Evolutionary conservation across 1,284 basidiomycete genomes (phyloP).

Genomic region (Leucoagaricus sp.): DNA sequence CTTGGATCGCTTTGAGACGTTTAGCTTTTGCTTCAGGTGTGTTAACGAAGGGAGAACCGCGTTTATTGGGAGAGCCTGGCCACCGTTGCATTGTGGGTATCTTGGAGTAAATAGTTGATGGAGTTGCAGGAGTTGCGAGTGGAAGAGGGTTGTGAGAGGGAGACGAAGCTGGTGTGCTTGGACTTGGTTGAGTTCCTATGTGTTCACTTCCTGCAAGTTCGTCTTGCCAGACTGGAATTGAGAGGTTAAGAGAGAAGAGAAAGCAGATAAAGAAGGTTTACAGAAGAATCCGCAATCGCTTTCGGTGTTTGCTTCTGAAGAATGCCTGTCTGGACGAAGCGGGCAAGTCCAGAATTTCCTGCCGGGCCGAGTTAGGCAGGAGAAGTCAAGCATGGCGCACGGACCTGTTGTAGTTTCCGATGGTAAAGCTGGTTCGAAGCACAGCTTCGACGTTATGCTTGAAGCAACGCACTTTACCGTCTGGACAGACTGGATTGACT

Average conservation of each 20-base stretch:
- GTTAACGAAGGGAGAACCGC: neutral
- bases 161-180: neutral
- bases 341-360: conserved; percentile 33
- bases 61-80: conserved; percentile 7
- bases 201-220: too few species aligned
- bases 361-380: neutral
- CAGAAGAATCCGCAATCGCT: conserved; percentile 27
- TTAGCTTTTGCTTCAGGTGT: conserved; percentile 11
- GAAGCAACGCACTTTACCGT: conserved; percentile 26
- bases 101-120: too few species aligned
- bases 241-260: neutral
- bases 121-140: too few species aligned
- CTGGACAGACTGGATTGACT: neutral
- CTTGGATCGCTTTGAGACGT: conserved; percentile 17
- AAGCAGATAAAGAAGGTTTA: conserved; percentile 16
- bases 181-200: conserved; percentile 2
- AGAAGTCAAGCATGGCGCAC: too few species aligned
- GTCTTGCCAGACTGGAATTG: conserved; percentile 25
- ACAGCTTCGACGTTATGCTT: conserved; percentile 24
- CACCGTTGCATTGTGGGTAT: too few species aligned
- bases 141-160: neutral
- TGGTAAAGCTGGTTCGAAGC: conserved; percentile 25
- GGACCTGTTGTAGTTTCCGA: conserved; percentile 22
- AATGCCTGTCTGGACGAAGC: conserved; percentile 13
- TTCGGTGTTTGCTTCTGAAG: neutral